These are phyloP conservation scores for Trapa bicornis DNA, from an alignment of 345 rosid genomes.

Conservation along the genomic window DNA sequence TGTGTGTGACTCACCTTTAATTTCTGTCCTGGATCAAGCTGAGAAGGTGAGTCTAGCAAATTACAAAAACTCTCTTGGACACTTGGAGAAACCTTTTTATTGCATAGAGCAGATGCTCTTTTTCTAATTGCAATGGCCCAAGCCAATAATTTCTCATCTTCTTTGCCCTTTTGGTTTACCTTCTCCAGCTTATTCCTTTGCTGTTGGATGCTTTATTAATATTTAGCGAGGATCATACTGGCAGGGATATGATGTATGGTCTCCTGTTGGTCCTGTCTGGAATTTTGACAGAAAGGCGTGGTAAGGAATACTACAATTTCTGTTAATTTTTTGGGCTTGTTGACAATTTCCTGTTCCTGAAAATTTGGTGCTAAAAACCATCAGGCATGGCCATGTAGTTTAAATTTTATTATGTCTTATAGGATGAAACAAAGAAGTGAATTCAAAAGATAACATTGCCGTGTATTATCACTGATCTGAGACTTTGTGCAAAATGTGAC, in stretches of 20 bases:
- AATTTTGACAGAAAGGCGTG: slow-evolving; percentile 49
- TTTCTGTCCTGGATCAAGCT: slow-evolving; percentile 50
- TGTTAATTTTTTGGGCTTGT: background rate
- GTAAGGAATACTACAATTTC: slow-evolving; percentile 18
- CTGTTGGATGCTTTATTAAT: slow-evolving; percentile 50
- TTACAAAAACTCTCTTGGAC: background rate
- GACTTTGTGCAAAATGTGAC: background rate
- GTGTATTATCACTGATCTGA: background rate
- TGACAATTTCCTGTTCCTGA: background rate
- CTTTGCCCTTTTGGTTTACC: slow-evolving; percentile 2
- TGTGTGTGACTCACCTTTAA: slow-evolving; percentile 49
- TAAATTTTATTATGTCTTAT: background rate
- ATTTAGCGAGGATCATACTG: slow-evolving; percentile 33
- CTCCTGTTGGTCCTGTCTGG: slow-evolving; percentile 74
- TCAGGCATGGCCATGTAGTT: background rate
- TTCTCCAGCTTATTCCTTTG: slow-evolving; percentile 52
- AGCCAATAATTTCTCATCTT: slow-evolving; percentile 1
- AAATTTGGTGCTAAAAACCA: background rate
- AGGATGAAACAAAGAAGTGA: too few species aligned
- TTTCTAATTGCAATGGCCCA: background rate
- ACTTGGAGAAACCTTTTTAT: background rate
- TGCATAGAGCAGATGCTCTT: background rate
- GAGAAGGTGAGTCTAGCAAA: slow-evolving; percentile 40
- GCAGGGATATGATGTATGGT: slow-evolving; percentile 49
- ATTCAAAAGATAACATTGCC: background rate